Evolutionary conservation across 2,329 filamentous ascomycete genomes (phyloP).

Genomic region (Sarocladiaceae sp.): DNA sequence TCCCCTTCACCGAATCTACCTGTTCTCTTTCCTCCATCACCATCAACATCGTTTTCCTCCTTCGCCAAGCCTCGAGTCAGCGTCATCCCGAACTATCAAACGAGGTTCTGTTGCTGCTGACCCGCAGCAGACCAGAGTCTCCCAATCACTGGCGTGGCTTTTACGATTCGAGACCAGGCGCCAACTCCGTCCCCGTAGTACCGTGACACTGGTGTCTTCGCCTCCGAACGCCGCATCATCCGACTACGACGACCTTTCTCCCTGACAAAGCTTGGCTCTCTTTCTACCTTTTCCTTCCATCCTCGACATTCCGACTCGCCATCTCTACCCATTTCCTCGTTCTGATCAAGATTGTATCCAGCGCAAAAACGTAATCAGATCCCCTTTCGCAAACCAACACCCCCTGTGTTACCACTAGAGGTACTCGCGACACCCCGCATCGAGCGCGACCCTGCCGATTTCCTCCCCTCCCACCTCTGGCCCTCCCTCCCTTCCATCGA

Average conservation of each 20-base stretch:
- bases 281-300: neutral
- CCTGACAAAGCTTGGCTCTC: neutral
- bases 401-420: too few relatives aligned
- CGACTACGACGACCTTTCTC: neutral
- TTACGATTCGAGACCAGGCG: neutral
- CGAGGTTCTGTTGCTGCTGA: neutral
- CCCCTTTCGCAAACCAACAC: neutral
- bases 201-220: neutral
- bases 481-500: neutral
- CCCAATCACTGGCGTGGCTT: neutral
- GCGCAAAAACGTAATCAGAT: neutral
- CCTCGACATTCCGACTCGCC: neutral
- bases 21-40: neutral
- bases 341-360: neutral
- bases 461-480: neutral
- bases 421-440: conserved; percentile 8
- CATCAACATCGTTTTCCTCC: neutral
- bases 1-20: neutral
- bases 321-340: neutral
- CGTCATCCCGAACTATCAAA: neutral
- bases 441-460: conserved; percentile 3
- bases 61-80: neutral
- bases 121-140: neutral
- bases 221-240: conserved; percentile 1
- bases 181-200: neutral